Evolutionary conservation across 495 filamentous ascomycete species (phyloP), one percentile per base, ranked within the genome.

Genomic region (Podospora didyma): DNA sequence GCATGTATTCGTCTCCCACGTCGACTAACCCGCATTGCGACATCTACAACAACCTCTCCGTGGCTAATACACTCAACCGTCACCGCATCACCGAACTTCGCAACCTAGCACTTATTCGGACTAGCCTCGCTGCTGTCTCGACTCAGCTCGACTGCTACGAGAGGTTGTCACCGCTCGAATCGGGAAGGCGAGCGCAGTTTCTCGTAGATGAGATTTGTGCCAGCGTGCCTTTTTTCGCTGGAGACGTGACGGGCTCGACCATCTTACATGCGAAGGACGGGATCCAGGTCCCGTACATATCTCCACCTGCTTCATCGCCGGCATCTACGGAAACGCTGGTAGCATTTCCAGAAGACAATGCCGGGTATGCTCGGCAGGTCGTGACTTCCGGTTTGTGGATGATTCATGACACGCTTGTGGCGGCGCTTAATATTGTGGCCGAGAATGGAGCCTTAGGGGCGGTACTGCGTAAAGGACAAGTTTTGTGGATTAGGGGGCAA

Each of bases 81-180:
- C 46, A 48, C 21, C 46, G 46, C 46, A 24, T 48, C 20, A 48
- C 21, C 46, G 46, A 48, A 48, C 46, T 48, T 23, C 19, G 46
- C 46, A 24, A 5, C 23, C 46, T 48, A 2, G 19, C 19, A 20
- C 19, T 48, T 48, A 9, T 48, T 24, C 46, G 23, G 46, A 22
- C 21, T 4, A 48, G 19, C 5, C 19, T n/a, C 46, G 19, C 19
- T 48, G 46, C 19, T 21, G 12, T 24, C 46, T 26, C 20, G 46
- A 20, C 37, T 41, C 37, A 4, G 12, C 20, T 11, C 46, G 12
- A 14, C 21, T 14, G 46, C 19, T 3, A 24, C 46, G 14, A 48
- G 3, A 16, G 14, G 46, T n/a, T 48, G 21, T 26, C 46, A 21
- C 42, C 42, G 42, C 21, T 46, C 21, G 42, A 19, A 19, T n/a